These are phyloP conservation scores for Orbilia blumenaviensis DNA, from an alignment of 2,329 filamentous ascomycete genomes.

Conservation along the genomic window DNA sequence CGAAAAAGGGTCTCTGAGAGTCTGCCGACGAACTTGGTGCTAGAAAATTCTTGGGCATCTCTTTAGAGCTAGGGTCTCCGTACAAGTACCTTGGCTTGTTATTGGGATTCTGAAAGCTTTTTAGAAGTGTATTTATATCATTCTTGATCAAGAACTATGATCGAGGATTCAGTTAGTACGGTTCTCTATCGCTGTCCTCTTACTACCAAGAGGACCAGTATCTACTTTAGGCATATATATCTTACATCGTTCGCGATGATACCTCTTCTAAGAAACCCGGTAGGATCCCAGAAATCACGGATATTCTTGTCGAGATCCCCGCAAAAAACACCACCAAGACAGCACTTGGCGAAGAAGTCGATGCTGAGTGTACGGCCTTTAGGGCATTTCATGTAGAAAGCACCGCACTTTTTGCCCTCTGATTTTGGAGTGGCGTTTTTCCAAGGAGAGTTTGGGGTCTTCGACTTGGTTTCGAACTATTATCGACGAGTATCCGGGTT, in stretches of 20 bases:
- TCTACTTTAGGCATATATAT: too few relatives aligned
- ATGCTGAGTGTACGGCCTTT: not conserved
- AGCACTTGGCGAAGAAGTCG: constrained; percentile 1
- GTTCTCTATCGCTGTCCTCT: too few relatives aligned
- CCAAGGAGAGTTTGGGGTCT: not conserved
- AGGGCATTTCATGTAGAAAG: not conserved
- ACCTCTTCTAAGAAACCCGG: not conserved
- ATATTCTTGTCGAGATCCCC: not conserved
- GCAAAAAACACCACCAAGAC: not conserved
- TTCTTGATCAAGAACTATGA: not conserved
- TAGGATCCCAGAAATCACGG: not conserved
- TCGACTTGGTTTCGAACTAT: not conserved
- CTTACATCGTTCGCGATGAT: not conserved
- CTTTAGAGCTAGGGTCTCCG: too few relatives aligned
- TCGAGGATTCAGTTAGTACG: not conserved
- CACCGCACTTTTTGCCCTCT: not conserved
- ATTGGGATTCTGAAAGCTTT: not conserved
- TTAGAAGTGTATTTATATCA: not conserved
- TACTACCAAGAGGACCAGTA: too few relatives aligned
- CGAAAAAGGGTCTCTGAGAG: too few relatives aligned
- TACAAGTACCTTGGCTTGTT: not conserved
- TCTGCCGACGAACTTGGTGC: too few relatives aligned
- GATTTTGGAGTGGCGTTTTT: too few relatives aligned
- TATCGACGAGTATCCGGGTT: not conserved
- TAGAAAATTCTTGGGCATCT: too few relatives aligned